These are phyloP conservation scores for Vanderwaltozyma yarrowii DNA, from an alignment of 805 yeast species.

Conservation along the genomic window DNA sequence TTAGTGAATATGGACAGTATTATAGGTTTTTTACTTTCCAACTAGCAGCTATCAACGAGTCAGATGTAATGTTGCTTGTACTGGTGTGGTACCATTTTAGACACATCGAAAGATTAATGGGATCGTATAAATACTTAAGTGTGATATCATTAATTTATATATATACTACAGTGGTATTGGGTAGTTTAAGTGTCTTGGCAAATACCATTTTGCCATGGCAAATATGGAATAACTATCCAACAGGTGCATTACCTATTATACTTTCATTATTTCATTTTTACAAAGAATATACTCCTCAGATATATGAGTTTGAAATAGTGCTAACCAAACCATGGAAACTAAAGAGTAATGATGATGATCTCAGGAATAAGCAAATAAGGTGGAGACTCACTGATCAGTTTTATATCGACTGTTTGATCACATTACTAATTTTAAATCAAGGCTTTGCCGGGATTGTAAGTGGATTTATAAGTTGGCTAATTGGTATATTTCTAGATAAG, in stretches of 20 bases:
- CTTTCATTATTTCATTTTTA: constrained; percentile 33
- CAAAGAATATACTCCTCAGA: constrained; percentile 32
- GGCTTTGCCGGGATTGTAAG: constrained; percentile 30
- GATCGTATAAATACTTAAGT: constrained; percentile 44
- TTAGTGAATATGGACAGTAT: constrained; percentile 44
- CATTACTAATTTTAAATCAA: constrained; percentile 37
- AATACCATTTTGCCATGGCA: constrained; percentile 28
- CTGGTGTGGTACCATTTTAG: constrained; percentile 43
- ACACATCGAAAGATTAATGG: constrained; percentile 47
- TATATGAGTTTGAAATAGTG: constrained; percentile 32
- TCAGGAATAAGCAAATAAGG: too few relatives aligned
- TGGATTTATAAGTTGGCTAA: constrained; percentile 33
- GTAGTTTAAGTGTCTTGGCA: constrained; percentile 25
- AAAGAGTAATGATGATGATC: constrained; percentile 6
- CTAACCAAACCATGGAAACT: constrained; percentile 21
- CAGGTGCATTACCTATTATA: constrained; percentile 36
- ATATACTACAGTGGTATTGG: constrained; percentile 37
- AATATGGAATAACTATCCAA: constrained; percentile 32
- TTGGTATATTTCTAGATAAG: constrained; percentile 36
- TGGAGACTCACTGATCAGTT: constrained; percentile 29
- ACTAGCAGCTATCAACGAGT: constrained; percentile 45
- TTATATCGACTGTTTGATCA: constrained; percentile 21
- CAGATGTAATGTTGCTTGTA: constrained; percentile 41
- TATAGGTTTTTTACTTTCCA: constrained; percentile 46
- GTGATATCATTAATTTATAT: constrained; percentile 34